Evolutionary conservation across 495 filamentous ascomycete species (phyloP).

Genomic region (Lasiosphaeria ovina): DNA sequence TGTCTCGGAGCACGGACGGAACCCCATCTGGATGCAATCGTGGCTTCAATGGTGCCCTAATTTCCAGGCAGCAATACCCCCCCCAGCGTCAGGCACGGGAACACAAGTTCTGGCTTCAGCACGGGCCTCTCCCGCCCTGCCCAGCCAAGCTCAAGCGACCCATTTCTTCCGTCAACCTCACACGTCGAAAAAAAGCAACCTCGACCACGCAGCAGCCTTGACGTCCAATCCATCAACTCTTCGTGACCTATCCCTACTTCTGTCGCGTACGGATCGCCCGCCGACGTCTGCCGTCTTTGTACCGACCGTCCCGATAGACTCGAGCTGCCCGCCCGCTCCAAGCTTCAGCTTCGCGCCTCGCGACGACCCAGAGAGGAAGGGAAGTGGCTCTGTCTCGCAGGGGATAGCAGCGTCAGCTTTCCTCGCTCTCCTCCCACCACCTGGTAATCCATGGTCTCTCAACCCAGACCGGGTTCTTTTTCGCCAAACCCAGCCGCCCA

Average conservation of each 20-base stretch:
- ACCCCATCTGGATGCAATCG: neutral
- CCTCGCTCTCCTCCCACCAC: constrained; percentile 8
- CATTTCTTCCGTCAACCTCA: constrained; percentile 36
- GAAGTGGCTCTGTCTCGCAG: constrained; percentile 31
- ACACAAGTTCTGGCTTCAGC: constrained; percentile 8
- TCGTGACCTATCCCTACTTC: constrained; percentile 13
- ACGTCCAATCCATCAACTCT: constrained; percentile 24
- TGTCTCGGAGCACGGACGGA: neutral
- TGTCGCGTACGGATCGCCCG: constrained; percentile 12
- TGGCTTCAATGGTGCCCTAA: constrained; percentile 11
- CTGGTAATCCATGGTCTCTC: constrained; percentile 39
- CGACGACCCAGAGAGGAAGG: constrained; percentile 16
- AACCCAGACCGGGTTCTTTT: constrained; percentile 50
- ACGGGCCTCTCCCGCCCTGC: constrained; percentile 16
- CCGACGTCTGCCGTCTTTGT: constrained; percentile 3
- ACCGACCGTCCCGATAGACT: constrained; percentile 4
- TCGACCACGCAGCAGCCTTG: constrained; percentile 11
- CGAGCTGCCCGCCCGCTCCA: constrained; percentile 2
- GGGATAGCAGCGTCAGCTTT: constrained; percentile 34
- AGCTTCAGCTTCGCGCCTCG: constrained; percentile 7
- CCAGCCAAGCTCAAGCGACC: constrained; percentile 27
- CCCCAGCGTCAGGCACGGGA: constrained; percentile 4
- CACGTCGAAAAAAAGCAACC: constrained; percentile 32
- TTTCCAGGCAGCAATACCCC: constrained; percentile 17
- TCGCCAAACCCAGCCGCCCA: constrained; percentile 54